Evolutionary conservation across 805 yeast species (phyloP), one percentile per base, ranked within the genome.

Genomic region (Starmerella khaoyaiensis): DNA sequence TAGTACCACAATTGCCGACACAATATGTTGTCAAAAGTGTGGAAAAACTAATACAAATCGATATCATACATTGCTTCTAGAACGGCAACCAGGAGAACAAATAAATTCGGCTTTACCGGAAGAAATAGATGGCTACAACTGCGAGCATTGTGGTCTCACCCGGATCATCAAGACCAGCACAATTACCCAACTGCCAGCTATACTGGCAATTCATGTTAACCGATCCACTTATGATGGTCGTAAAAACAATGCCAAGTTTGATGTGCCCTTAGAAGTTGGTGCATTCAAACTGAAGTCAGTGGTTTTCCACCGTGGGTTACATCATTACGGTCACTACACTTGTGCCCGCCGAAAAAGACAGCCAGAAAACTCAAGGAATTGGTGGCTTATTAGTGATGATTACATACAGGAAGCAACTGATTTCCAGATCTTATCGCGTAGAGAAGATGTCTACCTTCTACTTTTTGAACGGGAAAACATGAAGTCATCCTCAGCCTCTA

Each of bases 381-480:
- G 66, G 63, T 87, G 97, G 97, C 68, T 80, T 45, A 72, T 86
- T 23, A 81, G 93, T 44, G 97, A 90, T 58, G 64, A 79, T 2
- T 63, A 61, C 21, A 72, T 80, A 4, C 59, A 71, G 26, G 95
- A 84, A 53, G 74, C 68, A 7, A 63, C 70, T 10, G 53, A 61
- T 2, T 57, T 61, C 0, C 73, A 75, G 12, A 79, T 86, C 1
- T 59, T 81, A 28, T 63, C 60, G 37, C 94, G 83, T 50, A 71
- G 72, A 21, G 64, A 72, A 21, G 82, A 79, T n/a, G 94, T 74
- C 1, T 87, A 87, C 57, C 71, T 87, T 79, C 60, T 87, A 36
- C 78, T 80, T 51, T 90, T 80, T 53, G 94, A 86, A 54, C 31
- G 20, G 27, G 14, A 18, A 11, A n/a, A 23, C 26, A 23, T 23